Percentiles rank a stretch among this genome's conserved stretches.
Conservation (phyloP, 345 rosid genomes). For the Murraya paniculata region DNA sequence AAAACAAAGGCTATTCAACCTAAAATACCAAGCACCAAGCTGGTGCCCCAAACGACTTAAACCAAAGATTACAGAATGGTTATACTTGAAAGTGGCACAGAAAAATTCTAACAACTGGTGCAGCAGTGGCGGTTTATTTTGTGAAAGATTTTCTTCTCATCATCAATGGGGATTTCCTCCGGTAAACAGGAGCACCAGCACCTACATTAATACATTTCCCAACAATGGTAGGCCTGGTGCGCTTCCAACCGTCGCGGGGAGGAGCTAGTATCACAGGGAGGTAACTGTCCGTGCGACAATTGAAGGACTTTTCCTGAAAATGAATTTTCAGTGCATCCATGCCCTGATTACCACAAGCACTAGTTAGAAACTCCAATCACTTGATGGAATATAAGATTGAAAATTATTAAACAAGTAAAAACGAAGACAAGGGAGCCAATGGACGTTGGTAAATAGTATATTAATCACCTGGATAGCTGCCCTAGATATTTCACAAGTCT, state of each 20-base stretch:
- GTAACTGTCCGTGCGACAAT: slow-evolving; percentile 33
- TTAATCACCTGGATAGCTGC: slow-evolving; percentile 43
- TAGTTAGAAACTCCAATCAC: no score
- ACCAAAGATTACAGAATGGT: neutral
- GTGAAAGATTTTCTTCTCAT: neutral
- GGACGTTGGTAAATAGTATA: neutral
- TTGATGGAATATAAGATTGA: no score
- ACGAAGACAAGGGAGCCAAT: neutral
- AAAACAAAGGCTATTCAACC: slow-evolving; percentile 26
- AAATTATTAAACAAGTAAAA: neutral
- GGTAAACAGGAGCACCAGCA: neutral
- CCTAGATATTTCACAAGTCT: slow-evolving; percentile 28
- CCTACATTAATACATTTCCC: slow-evolving; percentile 21
- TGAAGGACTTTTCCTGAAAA: slow-evolving; percentile 31
- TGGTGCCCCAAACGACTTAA: neutral
- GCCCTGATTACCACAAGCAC: slow-evolving; percentile 16
- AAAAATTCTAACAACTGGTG: no score
- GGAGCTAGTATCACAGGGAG: slow-evolving; percentile 44
- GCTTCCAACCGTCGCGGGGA: slow-evolving; percentile 34
- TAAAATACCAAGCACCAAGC: neutral
- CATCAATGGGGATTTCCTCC: neutral
- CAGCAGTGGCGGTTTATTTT: no score
- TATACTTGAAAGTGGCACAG: neutral
- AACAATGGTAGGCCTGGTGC: neutral
- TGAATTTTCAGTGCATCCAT: slow-evolving; percentile 22